Conservation (phyloP, 805 yeast species). For the Cyberlindnera petersonii region DNA sequence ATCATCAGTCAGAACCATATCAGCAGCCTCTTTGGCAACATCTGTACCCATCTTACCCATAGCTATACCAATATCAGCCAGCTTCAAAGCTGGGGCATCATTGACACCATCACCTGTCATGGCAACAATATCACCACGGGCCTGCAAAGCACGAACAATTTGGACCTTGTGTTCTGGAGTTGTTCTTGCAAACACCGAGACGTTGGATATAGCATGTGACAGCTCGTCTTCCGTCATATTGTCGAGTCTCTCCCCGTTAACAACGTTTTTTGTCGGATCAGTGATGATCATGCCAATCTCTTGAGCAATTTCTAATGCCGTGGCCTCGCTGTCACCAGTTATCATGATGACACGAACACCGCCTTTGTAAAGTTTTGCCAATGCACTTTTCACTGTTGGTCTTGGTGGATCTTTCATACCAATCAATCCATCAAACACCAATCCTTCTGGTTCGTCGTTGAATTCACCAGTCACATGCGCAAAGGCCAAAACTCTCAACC, state of each 20-base stretch:
- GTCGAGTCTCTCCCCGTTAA: slow-evolving; percentile 84
- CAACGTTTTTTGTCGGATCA: slow-evolving; percentile 60
- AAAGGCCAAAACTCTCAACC: slow-evolving; percentile 81
- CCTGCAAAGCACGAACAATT: slow-evolving; percentile 84
- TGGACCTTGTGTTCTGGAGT: slow-evolving; percentile 91
- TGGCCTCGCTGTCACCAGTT: slow-evolving; percentile 89
- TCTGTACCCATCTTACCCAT: slow-evolving; percentile 95
- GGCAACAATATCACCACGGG: slow-evolving; percentile 92
- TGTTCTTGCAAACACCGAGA: slow-evolving; percentile 90
- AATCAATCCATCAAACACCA: slow-evolving; percentile 78
- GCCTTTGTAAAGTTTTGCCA: slow-evolving; percentile 75
- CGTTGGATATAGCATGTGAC: slow-evolving; percentile 71
- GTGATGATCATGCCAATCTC: slow-evolving; percentile 85
- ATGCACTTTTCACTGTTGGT: slow-evolving; percentile 72
- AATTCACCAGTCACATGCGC: slow-evolving; percentile 49
- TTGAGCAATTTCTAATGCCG: slow-evolving; percentile 80
- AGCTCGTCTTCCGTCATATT: slow-evolving; percentile 66
- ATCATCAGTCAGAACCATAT: slow-evolving; percentile 95
- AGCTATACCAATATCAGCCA: slow-evolving; percentile 94
- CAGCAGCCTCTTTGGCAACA: slow-evolving; percentile 97
- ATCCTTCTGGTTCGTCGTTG: slow-evolving; percentile 47
- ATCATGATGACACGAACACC: slow-evolving; percentile 98
- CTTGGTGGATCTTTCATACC: slow-evolving; percentile 99
- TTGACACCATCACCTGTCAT: slow-evolving; percentile 99
- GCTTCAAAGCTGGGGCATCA: slow-evolving; percentile 96